Base-by-base conservation (phyloP, 2,329 filamentous ascomycete genomes). In the Trichophyton benhamiae region DNA sequence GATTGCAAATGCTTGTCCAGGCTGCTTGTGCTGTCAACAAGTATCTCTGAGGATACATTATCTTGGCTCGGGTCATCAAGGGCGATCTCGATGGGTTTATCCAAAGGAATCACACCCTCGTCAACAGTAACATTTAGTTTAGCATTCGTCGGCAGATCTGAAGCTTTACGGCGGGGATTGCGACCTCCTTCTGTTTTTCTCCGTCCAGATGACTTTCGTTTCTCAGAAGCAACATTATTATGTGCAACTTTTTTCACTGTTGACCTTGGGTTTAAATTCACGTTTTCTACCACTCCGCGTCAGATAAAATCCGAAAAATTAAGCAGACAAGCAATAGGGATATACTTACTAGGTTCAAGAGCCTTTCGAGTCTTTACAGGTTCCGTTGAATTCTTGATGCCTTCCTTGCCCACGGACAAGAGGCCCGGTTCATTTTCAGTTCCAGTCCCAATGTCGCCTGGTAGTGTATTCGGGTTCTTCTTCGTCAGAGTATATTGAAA, bases 401-500 rank as follows among this genome's bases (percentile, higher is more conserved):
- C 33, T 46, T 27, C 36, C 58, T 60, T 58, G 27, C 22, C 36
- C 11, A 33, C 9, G n/a, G 30, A 38, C 22, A 48, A 22, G 6
- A 41, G 7, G 8, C 36, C 30, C 9, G 62, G 44, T 48, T 62
- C 44, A n/a, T 59, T 53, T 53, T 65, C 63, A n/a, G 53, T 17
- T 5, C 42, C 60, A 13, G 17, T 49, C 15, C 11, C 30, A 52
- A 46, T 25, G 17, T 62, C 48, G 5, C 46, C 42, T 8, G 63
- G 27, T 41, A 58, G 7, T 5, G 30, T 33, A n/a, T 38, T 46
- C 3, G 49, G 44, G 15, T 41, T 11, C 15, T 48, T 59, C 20
- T 48, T 60, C 41, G 61, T 75, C 33, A 78, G 74, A 64, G 72
- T 80, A 67, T 78, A 81, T 11, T 73, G 74, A 67, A 81, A 81